Conservation (phyloP, 139 green algal genomes). For the Tetradesmus obliquus region DNA sequence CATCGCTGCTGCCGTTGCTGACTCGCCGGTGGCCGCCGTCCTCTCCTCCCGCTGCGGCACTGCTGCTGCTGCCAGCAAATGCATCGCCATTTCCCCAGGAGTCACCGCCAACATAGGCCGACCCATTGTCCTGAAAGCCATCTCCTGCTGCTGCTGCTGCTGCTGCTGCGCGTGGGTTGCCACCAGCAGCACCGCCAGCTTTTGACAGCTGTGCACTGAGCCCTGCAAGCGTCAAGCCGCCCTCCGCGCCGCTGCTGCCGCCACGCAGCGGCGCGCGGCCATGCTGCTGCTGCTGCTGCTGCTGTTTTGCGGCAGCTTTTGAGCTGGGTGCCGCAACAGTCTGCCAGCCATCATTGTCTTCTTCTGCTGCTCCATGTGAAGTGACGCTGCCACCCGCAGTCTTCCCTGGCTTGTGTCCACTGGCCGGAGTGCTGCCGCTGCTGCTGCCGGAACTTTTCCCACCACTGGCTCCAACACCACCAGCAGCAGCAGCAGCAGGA, state of each 20-base stretch:
- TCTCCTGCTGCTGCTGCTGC: background rate
- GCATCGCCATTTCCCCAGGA: background rate
- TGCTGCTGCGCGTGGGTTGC: background rate
- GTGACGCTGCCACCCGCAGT: background rate
- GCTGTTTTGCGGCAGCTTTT: background rate
- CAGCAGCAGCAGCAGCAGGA: background rate
- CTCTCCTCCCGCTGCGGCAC: background rate
- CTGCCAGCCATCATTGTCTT: background rate
- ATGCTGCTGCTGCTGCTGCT: background rate
- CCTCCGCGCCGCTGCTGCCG: background rate
- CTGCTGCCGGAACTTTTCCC: background rate
- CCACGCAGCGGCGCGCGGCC: background rate
- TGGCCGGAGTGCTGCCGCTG: too few species aligned
- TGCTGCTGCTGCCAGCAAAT: background rate
- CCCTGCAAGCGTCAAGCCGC: background rate
- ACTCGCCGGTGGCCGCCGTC: background rate
- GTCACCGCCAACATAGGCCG: background rate
- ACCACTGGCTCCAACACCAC: background rate
- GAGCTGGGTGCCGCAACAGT: background rate
- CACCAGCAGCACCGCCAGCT: background rate
- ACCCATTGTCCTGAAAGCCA: background rate
- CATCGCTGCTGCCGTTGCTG: background rate
- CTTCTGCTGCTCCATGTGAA: background rate
- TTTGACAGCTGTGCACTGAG: background rate
- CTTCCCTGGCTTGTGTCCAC: too few species aligned